Evolutionary conservation across 345 rosid species (phyloP), one percentile per base, ranked within the genome.

Genomic region (Cardamine occulta): DNA sequence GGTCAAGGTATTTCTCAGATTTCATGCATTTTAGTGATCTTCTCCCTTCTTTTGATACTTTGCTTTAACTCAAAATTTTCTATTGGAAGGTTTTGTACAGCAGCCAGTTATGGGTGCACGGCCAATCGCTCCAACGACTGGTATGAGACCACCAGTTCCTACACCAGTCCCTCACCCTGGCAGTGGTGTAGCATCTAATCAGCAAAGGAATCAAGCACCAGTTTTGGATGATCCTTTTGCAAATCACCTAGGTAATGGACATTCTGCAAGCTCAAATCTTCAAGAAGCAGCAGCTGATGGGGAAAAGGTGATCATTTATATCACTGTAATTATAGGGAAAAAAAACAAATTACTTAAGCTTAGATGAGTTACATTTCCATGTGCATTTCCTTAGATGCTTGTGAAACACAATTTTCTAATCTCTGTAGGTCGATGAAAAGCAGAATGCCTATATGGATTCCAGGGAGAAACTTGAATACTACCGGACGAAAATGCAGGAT

Each of bases 401-500:
- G 52, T 44, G 55, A 68, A 61, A 69, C 29, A 64, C 53, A 9
- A 6, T 26, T 47, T 71, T 76, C 51, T 34, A 44, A 44, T 65
- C 54, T 68, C 19, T 77, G 80, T 72, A 95, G 97, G 87, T 64
- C 78, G 89, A 81, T 17, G 86, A 80, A 77, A 79, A 84, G 73
- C 85, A 82, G 75, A 89, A 87, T 70, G 70, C 79, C 56, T 88
- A 90, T 67, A 82, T 92, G 87, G 97, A 90, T 80, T 95, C 97
- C 23, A 90, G 81, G 70, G 97, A 92, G 86, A 95, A 95, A 86
- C 82, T 95, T 79, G 97, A 92, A 79, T 92, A 85, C 84, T 95
- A 90, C 84, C 89, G 97, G 64, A 34, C 84, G 8, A 95, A 88
- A 83, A 95, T 95, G 97, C 99, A 92, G 83, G 97, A 95, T 44